A percentile compares a stretch with the other conserved stretches of the same genome.
These are phyloP conservation scores for Zoysia matrella DNA, from an alignment of 202 grass and related monocot genomes.

Conservation along the genomic window DNA sequence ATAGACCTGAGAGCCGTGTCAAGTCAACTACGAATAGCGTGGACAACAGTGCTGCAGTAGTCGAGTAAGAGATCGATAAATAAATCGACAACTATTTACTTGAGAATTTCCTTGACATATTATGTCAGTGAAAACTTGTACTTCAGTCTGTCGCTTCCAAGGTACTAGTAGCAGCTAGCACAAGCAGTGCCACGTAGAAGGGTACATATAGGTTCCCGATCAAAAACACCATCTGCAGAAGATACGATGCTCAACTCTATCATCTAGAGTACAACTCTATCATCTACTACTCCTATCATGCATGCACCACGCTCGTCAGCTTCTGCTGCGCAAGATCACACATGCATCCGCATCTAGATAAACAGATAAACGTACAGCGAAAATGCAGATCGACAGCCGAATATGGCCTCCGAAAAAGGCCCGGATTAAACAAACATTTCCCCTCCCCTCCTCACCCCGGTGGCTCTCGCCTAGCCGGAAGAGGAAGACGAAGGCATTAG, in stretches of 20 bases:
- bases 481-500: neutral
- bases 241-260: neutral
- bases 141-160: too few species aligned
- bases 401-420: conserved; percentile 42
- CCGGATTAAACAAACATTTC: too few species aligned
- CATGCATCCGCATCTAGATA: conserved; percentile 7
- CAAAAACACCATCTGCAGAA: conserved; percentile 34
- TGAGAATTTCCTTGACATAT: too few species aligned
- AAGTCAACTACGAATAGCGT: too few species aligned
- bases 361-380: conserved; percentile 46
- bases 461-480: too few species aligned
- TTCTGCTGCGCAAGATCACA: conserved; percentile 25
- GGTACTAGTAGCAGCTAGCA: neutral
- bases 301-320: neutral
- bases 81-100: too few species aligned
- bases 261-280: too few species aligned
- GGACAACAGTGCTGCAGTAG: too few species aligned
- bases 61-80: too few species aligned
- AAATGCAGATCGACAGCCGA: conserved; percentile 47
- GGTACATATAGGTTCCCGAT: conserved; percentile 17
- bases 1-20: too few species aligned
- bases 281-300: conserved; percentile 27
- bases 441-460: too few species aligned
- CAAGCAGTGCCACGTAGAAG: conserved; percentile 15
- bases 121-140: too few species aligned